phyloP scores from a whole-genome alignment of 2,329 filamentous ascomycete species.

The Phyllosticta ampelicida region DNA sequence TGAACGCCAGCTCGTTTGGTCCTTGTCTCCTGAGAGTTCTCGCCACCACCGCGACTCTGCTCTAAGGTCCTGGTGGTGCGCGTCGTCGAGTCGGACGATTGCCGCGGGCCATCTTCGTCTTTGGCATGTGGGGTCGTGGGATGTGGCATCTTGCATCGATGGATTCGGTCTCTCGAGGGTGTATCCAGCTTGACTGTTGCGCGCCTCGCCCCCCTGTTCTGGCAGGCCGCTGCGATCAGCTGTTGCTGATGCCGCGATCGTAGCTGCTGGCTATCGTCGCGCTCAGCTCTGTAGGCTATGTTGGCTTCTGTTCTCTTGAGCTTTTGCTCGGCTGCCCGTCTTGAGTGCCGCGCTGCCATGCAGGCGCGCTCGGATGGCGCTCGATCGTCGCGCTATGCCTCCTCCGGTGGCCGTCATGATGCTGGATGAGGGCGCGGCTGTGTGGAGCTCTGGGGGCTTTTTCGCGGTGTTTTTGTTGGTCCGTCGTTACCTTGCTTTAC shows the following conservation, averaged over 20 bases:
- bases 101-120: too few relatives aligned
- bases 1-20: too few relatives aligned
- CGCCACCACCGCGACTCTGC: too few relatives aligned
- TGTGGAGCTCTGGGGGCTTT: background rate
- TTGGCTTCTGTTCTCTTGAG: background rate
- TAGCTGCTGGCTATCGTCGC: background rate
- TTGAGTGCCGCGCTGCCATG: background rate
- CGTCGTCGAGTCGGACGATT: too few relatives aligned
- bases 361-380: background rate
- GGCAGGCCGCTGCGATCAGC: background rate
- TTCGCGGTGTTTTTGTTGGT: background rate
- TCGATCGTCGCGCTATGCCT: background rate
- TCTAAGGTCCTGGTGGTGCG: too few relatives aligned
- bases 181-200: background rate
- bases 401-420: background rate
- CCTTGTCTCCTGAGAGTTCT: too few relatives aligned
- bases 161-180: background rate
- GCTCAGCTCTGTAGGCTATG: background rate
- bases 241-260: background rate
- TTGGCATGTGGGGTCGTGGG: too few relatives aligned
- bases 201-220: too few relatives aligned
- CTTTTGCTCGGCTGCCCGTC: background rate
- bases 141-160: background rate
- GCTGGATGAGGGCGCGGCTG: background rate
- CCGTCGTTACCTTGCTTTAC: background rate